Evolutionary conservation across 208 protist genomes (phyloP).

Genomic region (Leishmania mexicana): DNA sequence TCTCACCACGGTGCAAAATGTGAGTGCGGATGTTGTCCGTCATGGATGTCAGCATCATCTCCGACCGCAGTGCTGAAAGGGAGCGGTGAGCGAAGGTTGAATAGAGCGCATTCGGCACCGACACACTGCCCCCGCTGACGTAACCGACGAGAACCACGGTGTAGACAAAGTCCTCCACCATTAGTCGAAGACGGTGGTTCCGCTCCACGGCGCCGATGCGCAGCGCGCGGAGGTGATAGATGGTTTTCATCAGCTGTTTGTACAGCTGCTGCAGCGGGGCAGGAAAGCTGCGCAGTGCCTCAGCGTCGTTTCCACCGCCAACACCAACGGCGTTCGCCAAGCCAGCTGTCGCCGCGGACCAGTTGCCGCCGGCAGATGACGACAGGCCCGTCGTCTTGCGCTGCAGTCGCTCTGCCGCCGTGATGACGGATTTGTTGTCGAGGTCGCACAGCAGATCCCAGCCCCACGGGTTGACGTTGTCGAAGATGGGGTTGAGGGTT

Average conservation of each 20-base stretch:
- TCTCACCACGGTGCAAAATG: slow-evolving; percentile 47
- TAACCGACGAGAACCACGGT: slow-evolving; percentile 40
- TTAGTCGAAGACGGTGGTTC: slow-evolving; percentile 43
- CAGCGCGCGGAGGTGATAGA: slow-evolving; percentile 54
- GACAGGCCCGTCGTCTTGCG: slow-evolving; percentile 12
- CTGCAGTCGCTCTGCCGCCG: slow-evolving; percentile 37
- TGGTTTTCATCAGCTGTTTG: slow-evolving; percentile 35
- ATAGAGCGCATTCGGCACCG: slow-evolving; percentile 34
- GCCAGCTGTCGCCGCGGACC: slow-evolving; percentile 35
- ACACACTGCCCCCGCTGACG: slow-evolving; percentile 14
- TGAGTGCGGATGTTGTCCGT: slow-evolving; percentile 35
- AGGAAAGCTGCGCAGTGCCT: slow-evolving; percentile 24
- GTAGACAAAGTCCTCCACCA: slow-evolving; percentile 66
- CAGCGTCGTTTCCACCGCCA: slow-evolving; percentile 15
- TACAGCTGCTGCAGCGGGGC: slow-evolving; percentile 36
- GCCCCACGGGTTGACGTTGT: slow-evolving; percentile 50
- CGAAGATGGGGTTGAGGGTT: slow-evolving; percentile 85
- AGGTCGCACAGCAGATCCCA: slow-evolving; percentile 83
- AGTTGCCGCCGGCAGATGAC: slow-evolving; percentile 32
- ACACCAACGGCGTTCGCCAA: slow-evolving; percentile 45
- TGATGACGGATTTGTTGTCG: slow-evolving; percentile 50
- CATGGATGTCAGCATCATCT: slow-evolving; percentile 46
- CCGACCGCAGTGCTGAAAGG: slow-evolving; percentile 25
- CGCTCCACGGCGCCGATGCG: slow-evolving; percentile 46
- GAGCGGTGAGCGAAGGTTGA: slow-evolving; percentile 39